Base-by-base conservation (phyloP, 306 rosid species). In the Cucurbita moschata region DNA sequence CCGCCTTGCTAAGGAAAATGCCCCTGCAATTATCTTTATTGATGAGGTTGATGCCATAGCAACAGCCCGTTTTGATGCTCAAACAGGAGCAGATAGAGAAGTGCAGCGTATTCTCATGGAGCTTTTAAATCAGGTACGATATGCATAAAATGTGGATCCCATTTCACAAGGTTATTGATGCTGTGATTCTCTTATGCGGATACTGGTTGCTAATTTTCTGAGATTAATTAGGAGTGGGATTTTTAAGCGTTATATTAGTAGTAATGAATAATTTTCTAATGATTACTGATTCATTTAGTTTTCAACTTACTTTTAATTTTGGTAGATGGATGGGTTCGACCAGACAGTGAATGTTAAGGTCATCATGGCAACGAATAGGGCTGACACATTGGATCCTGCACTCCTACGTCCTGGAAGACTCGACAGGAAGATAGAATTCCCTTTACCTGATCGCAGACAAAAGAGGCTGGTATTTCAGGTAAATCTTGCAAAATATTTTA, bases 21-120 rank as follows among this genome's bases (percentile, higher is more conserved):
- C 99, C 15, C 99, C 99, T 55, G 99, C 99, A 7, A 95, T 95
- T 77, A 95, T 95, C 81, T 95, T 95, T 81, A 95, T 95, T 51
- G 99, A 95, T 80, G 99, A 95, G 85, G 99, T 95, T 55, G 99
- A 95, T 87, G 99, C 99, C 6, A 95, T 95, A 56, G 99, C 99
- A 57, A 95, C 99, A 39, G 99, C 99, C 35, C 84, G 99, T 66
- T 95, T 95, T 87, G 99, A 95, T 85, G 99, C 99, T 62, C 99
- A 95, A 87, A 95, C 99, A 68, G 99, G 97, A 65, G 99, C 97
- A 68, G 99, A 95, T 50, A 85, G 99, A 88, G 99, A 95, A 91
- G 99, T 95, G 72, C 99, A 95, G 80, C 97, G 99, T 74, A 95
- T 95, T 59, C 99, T 95, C 47, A 95, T 95, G 99, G 99, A 95